These are phyloP conservation scores for Pythium plurisporium DNA, from an alignment of 352 stramenopile species.

Conservation along the genomic window DNA sequence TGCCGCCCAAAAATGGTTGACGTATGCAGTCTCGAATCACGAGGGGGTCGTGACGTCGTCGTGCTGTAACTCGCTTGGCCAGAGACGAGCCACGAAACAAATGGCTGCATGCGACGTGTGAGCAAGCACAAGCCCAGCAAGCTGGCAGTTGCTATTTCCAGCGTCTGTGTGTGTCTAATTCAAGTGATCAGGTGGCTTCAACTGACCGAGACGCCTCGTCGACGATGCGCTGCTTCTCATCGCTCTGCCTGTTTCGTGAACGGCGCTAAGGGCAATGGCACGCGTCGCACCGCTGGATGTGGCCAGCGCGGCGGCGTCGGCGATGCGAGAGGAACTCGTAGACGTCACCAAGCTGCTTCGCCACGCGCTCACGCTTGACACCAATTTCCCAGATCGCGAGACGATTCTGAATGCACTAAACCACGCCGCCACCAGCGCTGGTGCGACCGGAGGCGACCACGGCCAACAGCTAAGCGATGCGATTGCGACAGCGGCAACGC, in stretches of 20 bases:
- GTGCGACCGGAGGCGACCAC: neutral
- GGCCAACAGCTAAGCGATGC: neutral
- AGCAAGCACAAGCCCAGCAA: too few relatives aligned
- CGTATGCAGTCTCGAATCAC: neutral
- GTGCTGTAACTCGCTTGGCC: too few relatives aligned
- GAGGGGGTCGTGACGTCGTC: too few relatives aligned
- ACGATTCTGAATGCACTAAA: neutral
- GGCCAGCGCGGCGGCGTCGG: neutral
- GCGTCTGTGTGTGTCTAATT: too few relatives aligned
- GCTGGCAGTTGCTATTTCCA: too few relatives aligned
- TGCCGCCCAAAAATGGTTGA: too few relatives aligned
- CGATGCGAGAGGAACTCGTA: neutral
- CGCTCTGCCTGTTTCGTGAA: too few relatives aligned
- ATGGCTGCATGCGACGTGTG: too few relatives aligned
- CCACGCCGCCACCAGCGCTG: neutral
- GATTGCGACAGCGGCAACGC: neutral
- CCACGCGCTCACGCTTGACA: neutral
- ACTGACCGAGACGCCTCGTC: neutral
- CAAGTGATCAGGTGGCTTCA: too few relatives aligned
- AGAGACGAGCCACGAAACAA: too few relatives aligned
- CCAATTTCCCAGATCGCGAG: neutral
- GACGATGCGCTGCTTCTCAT: neutral
- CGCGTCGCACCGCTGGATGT: neutral
- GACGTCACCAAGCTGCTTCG: constrained; percentile 1
- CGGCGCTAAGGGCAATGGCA: neutral